A percentile compares a stretch with the other conserved stretches of the same genome.
Evolutionary conservation across 768 basidiomycete species (phyloP).

Genomic region (Termitomyces sp.): DNA sequence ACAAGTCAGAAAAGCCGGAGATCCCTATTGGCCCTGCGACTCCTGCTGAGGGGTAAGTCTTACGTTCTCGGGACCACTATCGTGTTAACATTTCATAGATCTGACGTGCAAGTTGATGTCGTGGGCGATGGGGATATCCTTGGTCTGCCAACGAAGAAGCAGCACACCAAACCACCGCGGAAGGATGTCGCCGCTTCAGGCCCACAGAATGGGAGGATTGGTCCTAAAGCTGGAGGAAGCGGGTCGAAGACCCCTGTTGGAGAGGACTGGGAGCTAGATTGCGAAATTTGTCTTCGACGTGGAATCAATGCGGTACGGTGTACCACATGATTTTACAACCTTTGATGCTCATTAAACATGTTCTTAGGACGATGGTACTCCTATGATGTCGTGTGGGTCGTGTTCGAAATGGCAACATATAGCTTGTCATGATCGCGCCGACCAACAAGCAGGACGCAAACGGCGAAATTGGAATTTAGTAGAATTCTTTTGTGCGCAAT

Average conservation of each 20-base stretch:
- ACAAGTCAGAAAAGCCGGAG: conserved; percentile 25
- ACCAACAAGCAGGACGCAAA: conserved; percentile 57
- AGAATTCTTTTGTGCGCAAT: conserved; percentile 73
- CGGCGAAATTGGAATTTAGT: conserved; percentile 83
- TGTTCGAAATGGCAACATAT: conserved; percentile 93
- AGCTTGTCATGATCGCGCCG: conserved; percentile 73
- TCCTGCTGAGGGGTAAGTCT: conserved; percentile 8
- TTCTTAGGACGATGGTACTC: conserved; percentile 69
- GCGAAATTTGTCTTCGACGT: conserved; percentile 74
- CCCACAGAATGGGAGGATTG: neutral
- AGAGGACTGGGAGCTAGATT: conserved; percentile 84
- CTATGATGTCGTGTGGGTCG: conserved; percentile 77
- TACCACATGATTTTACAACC: neutral
- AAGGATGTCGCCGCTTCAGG: conserved; percentile 6
- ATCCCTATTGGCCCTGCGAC: conserved; percentile 13
- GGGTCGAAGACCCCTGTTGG: conserved; percentile 50
- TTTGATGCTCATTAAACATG: conserved; percentile 8
- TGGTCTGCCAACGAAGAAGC: neutral
- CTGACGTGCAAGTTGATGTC: conserved; percentile 4
- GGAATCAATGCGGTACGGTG: conserved; percentile 72
- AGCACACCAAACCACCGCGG: neutral
- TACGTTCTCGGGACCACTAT: neutral
- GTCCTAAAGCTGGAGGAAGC: conserved; percentile 3
- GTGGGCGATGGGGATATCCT: neutral
- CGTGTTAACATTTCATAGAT: neutral